Base-by-base conservation (phyloP, 345 rosid species). In the Eucalyptus pumila region DNA sequence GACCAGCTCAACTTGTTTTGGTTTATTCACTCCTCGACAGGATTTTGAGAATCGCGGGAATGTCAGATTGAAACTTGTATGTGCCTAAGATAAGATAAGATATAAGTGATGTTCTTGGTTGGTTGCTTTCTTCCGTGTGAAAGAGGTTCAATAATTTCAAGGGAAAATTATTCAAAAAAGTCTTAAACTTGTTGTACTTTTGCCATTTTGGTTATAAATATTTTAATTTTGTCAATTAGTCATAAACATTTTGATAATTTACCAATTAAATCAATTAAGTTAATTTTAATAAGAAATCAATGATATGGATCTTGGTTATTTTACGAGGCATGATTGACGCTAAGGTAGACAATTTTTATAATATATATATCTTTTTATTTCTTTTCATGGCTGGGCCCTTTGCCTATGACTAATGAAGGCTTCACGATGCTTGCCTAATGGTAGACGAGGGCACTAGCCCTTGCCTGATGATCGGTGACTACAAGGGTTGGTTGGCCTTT, bases 401-500 rank as follows among this genome's bases (percentile, higher is more conserved):
- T 11, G 62, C 30, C 13, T 56, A 26, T 56, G 62, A 56, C 1
- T 56, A 1, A 26, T 26, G 30, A 56, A 56, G 62, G 62, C 30
- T 24, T 56, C 13, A 2, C 1, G 30, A 13, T 56, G 62, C 62
- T 56, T 6, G 0, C 13, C 62, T 23, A 56, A 9, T 56, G 13
- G 62, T 3, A 2, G 3, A 24, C 0, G 62, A 26, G 62, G 62
- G 62, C 30, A 4, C 62, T 56, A 24, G 6, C 27, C 62, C 30
- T 24, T 11, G 13, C 62, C 0, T 1, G 2, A 56, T 56, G 30
- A 0, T 56, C 1, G 13, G 1, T 1, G 0, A 52, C 58, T 52
- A 52, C 58, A 52, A 52, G 11, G 58, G 58, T 52, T 0, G 2
- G 58, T 56, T 56, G 30, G 62, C 62, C 6, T 23, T 56, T 24